phyloP scores from a whole-genome alignment of 306 rosid genomes.

The Glycine latifolia region DNA sequence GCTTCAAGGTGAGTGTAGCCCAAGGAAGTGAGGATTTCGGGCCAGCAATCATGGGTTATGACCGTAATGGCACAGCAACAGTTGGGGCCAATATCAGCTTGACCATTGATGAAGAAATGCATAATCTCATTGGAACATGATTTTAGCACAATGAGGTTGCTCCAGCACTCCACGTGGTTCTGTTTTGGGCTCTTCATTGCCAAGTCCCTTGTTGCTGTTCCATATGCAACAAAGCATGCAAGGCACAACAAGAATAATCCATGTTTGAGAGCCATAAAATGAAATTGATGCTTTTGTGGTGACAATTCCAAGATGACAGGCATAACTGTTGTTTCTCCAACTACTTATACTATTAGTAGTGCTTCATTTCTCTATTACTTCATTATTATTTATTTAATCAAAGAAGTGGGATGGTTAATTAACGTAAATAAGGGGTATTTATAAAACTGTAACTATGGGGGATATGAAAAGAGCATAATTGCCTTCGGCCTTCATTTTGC shows the following conservation, averaged over 20 bases:
- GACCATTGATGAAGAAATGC: conserved; percentile 43
- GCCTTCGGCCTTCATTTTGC: neutral
- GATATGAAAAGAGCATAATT: neutral
- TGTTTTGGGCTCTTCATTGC: neutral
- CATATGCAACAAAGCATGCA: conserved; percentile 1
- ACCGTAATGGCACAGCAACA: conserved; percentile 54
- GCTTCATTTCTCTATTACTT: too few species aligned
- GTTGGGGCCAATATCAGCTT: conserved; percentile 39
- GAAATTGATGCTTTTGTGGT: too few species aligned
- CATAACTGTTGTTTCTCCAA: too few species aligned
- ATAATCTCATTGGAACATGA: conserved; percentile 54
- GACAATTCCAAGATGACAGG: neutral
- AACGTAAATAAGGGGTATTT: neutral
- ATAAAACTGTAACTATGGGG: neutral
- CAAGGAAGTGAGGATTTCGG: conserved; percentile 49
- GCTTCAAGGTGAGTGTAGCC: conserved; percentile 51
- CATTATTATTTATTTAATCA: neutral
- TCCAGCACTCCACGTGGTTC: conserved; percentile 44
- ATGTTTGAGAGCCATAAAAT: conserved; percentile 36
- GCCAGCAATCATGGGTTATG: conserved; percentile 62
- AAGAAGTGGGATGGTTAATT: neutral
- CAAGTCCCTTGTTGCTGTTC: conserved; percentile 38
- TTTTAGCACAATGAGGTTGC: conserved; percentile 44
- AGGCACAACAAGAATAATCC: conserved; percentile 5
- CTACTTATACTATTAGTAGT: neutral